A percentile compares a stretch with the other conserved stretches of the same genome.
phyloP scores from a whole-genome alignment of 305 asterid genomes.

The Salvia sclarea region DNA sequence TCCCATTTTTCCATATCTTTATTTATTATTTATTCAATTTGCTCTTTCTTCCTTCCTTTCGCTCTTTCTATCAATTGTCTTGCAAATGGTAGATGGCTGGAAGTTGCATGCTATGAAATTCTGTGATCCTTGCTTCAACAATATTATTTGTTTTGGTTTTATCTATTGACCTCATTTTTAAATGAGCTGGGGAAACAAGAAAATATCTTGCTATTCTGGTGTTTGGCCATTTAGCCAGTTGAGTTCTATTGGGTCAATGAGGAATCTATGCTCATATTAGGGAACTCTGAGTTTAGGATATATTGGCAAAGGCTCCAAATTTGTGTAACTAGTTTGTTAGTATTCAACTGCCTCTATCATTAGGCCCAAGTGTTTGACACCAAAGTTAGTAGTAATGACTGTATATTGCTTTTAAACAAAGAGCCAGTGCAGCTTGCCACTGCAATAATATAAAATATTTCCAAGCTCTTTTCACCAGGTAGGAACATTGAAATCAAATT shows the following conservation, averaged over 20 bases:
- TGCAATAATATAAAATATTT: neutral
- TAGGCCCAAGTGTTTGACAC: neutral
- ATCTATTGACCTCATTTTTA: neutral
- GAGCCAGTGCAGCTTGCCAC: neutral
- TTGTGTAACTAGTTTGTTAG: neutral
- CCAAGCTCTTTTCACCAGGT: neutral
- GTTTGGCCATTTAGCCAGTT: neutral
- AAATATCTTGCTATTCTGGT: neutral
- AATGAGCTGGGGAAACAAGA: too few relatives aligned
- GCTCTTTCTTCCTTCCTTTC: too few relatives aligned
- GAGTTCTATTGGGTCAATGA: neutral
- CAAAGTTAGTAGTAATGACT: neutral
- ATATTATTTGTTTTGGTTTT: neutral
- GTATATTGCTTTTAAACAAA: neutral
- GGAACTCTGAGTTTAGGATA: neutral
- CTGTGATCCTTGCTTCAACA: neutral
- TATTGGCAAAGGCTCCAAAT: neutral
- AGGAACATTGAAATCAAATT: neutral
- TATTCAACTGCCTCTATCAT: neutral
- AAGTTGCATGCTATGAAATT: neutral
- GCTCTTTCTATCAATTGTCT: neutral
- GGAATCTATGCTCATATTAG: neutral
- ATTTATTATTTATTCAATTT: too few relatives aligned
- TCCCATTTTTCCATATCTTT: conserved; percentile 7
- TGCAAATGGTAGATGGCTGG: neutral